Evolutionary conservation across 2,329 filamentous ascomycete species (phyloP), one percentile per base, ranked within the genome.

Genomic region (Clonostachys byssicola): DNA sequence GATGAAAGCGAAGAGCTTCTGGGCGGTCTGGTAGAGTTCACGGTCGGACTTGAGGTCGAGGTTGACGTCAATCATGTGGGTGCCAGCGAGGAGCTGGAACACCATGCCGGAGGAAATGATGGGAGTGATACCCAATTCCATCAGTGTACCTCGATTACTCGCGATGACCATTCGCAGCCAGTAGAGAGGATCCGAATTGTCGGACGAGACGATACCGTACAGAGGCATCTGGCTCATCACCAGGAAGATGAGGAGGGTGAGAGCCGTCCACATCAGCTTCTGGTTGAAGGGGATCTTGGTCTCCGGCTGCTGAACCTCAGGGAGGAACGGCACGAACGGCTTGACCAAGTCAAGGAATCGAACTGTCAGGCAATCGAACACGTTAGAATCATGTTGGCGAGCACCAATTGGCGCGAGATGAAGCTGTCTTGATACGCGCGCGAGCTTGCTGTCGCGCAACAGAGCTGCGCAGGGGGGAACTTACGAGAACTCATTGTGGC

Each of bases 81-180:
- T 99, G 67, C 94, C 94, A 65, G 94, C 94, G 57, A 99, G 89
- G 64, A 99, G 92, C 86, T 99, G 94, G 85, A 99, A 99, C 64
- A 99, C 91, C 94, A 99, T 99, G 74, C 94, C 94, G 36, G 94
- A 97, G 51, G 94, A 96, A 75, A 99, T 97, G 73, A 99, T 99
- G 61, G 95, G 95, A 20, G 94, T 96, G 61, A 97, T 94, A 78
- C 92, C 91, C 76, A 96, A 67, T 67, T 96, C 92, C 92, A 96
- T 96, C 69, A 96, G 71, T 23, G 92, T 96, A 72, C 92, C 92
- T 65, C 92, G 85, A 72, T 99, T 99, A 87, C 90, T 96, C 66
- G 94, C 94, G 83, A 97, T 85, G 85, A 99, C 96, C 92, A 99
- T 97, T 73, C 94, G 88, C 65, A 99, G 82, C 94, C 94, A 99